Evolutionary conservation across 331 rosid genomes (phyloP).

Genomic region (Pyrus hybrid): DNA sequence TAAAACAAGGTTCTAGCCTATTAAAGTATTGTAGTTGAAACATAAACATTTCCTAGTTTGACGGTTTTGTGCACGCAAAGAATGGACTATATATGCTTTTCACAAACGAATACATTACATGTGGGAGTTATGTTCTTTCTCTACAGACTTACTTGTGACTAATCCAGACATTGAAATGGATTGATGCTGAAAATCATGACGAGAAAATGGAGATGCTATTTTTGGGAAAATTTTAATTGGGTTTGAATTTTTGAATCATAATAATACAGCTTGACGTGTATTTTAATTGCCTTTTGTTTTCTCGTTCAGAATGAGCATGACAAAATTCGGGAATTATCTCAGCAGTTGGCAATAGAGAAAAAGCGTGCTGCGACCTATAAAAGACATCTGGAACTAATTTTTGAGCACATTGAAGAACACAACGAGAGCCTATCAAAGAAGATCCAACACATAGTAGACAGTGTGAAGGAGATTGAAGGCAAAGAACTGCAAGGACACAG

Average conservation of each 20-base stretch:
- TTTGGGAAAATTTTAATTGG: not conserved
- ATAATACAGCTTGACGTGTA: not conserved
- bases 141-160: not conserved
- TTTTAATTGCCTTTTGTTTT: not conserved
- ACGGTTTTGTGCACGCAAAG: not conserved
- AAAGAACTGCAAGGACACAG: slow-evolving; percentile 52
- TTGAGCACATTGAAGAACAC: slow-evolving; percentile 89
- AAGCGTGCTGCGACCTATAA: slow-evolving; percentile 81
- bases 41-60: not conserved
- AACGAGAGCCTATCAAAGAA: slow-evolving; percentile 74
- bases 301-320: slow-evolving; percentile 70
- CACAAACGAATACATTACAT: not conserved
- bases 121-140: not conserved
- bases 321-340: slow-evolving; percentile 79
- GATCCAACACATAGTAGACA: slow-evolving; percentile 82
- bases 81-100: not conserved
- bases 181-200: not conserved
- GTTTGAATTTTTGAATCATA: not conserved
- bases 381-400: slow-evolving; percentile 86
- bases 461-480: slow-evolving; percentile 71
- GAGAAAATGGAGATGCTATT: not conserved
- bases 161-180: not conserved
- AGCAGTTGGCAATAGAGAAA: slow-evolving; percentile 78
- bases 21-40: not conserved
- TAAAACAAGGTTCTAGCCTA: not conserved